Evolutionary conservation across 352 stramenopile species (phyloP).

Genomic region (Hyaloperonospora brassicae): DNA sequence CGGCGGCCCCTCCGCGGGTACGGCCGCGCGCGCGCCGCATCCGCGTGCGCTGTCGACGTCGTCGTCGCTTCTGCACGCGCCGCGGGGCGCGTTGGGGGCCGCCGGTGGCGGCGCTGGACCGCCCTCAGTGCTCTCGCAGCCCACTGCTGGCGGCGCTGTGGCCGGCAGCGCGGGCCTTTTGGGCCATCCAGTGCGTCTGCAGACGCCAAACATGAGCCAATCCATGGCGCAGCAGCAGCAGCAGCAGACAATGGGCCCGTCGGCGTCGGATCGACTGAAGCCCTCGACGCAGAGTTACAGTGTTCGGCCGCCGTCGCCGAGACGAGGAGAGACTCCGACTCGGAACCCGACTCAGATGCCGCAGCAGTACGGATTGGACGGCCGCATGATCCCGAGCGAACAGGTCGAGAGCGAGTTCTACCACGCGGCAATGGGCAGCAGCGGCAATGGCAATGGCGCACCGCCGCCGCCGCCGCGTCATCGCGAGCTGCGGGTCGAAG

Average conservation of each 20-base stretch:
- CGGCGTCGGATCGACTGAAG: slow-evolving; percentile 22
- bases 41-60: slow-evolving; percentile 42
- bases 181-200: slow-evolving; percentile 55
- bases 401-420: slow-evolving; percentile 39
- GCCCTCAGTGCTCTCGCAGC: slow-evolving; percentile 49
- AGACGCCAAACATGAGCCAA: slow-evolving; percentile 40
- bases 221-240: slow-evolving; percentile 16
- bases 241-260: slow-evolving; percentile 27
- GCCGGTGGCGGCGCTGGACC: slow-evolving; percentile 26
- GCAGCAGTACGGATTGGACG: slow-evolving; percentile 55
- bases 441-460: no score
- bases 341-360: slow-evolving; percentile 34
- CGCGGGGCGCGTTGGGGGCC: slow-evolving; percentile 32
- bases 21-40: slow-evolving; percentile 46
- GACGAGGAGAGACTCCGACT: slow-evolving; percentile 27
- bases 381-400: slow-evolving; percentile 37
- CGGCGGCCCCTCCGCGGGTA: no score
- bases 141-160: slow-evolving; percentile 20
- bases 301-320: slow-evolving; percentile 38
- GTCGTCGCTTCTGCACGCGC: slow-evolving; percentile 63
- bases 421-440: background rate
- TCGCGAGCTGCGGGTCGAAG: slow-evolving; percentile 90
- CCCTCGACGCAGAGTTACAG: slow-evolving; percentile 26
- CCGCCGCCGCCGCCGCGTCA: slow-evolving; percentile 35
- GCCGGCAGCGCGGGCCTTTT: slow-evolving; percentile 30